Evolutionary conservation across 2,329 filamentous ascomycete species (phyloP), one percentile per base, ranked within the genome.

Genomic region (Fusarium vanettenii): DNA sequence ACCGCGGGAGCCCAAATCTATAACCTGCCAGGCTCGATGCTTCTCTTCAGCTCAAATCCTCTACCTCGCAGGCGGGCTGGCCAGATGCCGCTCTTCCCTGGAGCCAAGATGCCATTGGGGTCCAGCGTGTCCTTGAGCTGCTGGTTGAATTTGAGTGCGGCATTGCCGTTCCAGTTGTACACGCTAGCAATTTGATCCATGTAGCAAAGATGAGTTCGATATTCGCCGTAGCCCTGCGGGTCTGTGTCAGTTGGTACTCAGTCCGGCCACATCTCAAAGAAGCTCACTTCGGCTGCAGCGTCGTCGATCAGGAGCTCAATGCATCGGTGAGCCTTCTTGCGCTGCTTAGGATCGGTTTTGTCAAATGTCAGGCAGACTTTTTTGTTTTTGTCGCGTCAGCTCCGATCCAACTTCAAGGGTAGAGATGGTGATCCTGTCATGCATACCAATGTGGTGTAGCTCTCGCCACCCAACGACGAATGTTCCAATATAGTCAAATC

Each of bases 41-140:
- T 35, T 13, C 33, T 39, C 33, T 59, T 59, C 55, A 39, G 33
- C n/a, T 27, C 55, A n/a, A 59, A 59, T 27, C 33, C 55, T 11
- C 55, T 59, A 11, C n/a, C 33, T 20, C 29, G 33, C 29, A 59
- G 55, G n/a, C 55, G 29, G n/a, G 29, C 27, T 61, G 66, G 60
- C 66, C 67, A 70, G 16, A 70, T 33, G 33, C 67, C 67, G 31
- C 31, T 63, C 59, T 67, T 70, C 10, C 67, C 67, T 2, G 64
- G 67, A 9, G 67, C 63, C 18, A 70, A 18, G 41, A 70, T 60
- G 27, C 67, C 67, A 11, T 70, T 70, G n/a, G 67, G 67, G 22
- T 70, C 67, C 50, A 70, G 18, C 6, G 63, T 7, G 27, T 70
- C 52, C 59, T 70, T 70, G 33, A 70, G 29, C 39, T 50, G 50